These are phyloP conservation scores for Plasmodium knowlesi DNA, from an alignment of 169 alveolate genomes.

Conservation along the genomic window DNA sequence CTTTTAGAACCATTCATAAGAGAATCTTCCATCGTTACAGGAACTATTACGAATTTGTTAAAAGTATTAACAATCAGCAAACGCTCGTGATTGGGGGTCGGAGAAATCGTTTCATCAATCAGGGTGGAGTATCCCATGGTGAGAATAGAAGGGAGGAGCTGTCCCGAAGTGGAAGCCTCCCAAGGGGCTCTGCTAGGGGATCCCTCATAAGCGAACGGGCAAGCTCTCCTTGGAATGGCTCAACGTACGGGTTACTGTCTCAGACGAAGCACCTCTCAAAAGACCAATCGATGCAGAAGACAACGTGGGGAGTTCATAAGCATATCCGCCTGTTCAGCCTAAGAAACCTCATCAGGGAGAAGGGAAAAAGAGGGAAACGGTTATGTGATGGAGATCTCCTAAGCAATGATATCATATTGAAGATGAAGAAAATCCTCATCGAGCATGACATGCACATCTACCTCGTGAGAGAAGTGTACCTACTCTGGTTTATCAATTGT, in stretches of 20 bases:
- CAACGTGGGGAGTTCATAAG: background rate
- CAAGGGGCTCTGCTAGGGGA: background rate
- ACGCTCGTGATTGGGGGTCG: background rate
- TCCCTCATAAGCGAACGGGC: background rate
- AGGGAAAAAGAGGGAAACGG: conserved; percentile 3
- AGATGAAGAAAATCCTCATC: conserved; percentile 29
- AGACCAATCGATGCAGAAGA: background rate
- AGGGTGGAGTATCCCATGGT: background rate
- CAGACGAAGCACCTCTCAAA: background rate
- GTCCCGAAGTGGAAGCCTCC: background rate
- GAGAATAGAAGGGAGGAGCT: background rate
- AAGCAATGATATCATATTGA: conserved; percentile 10
- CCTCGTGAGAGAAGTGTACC: conserved; percentile 38
- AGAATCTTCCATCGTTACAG: conserved; percentile 12
- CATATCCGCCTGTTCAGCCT: background rate
- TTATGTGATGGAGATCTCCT: background rate
- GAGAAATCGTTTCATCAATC: background rate
- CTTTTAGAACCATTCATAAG: conserved; percentile 40
- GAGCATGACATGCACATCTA: conserved; percentile 46
- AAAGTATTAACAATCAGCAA: conserved; percentile 10
- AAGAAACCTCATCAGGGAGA: conserved; percentile 4
- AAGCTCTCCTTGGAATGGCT: background rate
- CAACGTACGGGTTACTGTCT: background rate
- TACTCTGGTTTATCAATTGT: conserved; percentile 26
- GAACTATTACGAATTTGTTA: conserved; percentile 48